Evolutionary conservation across 257 asterid genomes (phyloP), one percentile per base, ranked within the genome.

Genomic region (Capsicum baccatum): DNA sequence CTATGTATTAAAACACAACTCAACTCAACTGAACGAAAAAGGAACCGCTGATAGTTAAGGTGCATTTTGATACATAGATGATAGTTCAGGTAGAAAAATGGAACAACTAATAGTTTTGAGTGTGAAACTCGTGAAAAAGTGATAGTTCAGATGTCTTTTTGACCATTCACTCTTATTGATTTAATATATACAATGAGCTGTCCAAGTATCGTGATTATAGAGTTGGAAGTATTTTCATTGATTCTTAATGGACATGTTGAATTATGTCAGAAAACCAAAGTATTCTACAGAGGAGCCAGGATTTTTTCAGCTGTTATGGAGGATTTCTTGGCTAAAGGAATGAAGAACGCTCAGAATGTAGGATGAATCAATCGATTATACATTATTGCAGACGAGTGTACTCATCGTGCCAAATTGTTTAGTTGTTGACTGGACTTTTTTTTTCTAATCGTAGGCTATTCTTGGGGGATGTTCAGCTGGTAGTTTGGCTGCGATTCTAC

Each of bases 381-480:
- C 14, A n/a, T 17, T n/a, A 39, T 44, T 52, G 59, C 7, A 8
- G 11, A 39, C 9, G 6, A 11, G 17, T 47, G 39, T 11, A 13
- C 33, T 70, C 6, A 9, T 26, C 7, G 6, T 11, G 16, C 8
- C 8, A 16, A 15, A 2, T 70, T 33, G 15, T 47, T 68, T 79
- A 50, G 62, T 14, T 33, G 11, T n/a, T 85, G 11, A 76, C 64
- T 47, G 48, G n/a, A 68, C 59, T 54, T 82, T 84, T 80, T 59
- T 8, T 76, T 58, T 6, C 80, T 81, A 12, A 48, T 74, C 1
- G 6, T 17, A 91, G 93, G 90, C 84, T 39, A 57, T 90, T 55
- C 86, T 91, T 5, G 42, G 81, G 1, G 94, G 94, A 54, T 67
- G 62, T 13, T 91, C 94, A 10, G 94, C 94, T 0, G 94, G 94